Evolutionary conservation across 805 yeast genomes (phyloP), one percentile per base, ranked within the genome.

Genomic region (Pichia manshurica): DNA sequence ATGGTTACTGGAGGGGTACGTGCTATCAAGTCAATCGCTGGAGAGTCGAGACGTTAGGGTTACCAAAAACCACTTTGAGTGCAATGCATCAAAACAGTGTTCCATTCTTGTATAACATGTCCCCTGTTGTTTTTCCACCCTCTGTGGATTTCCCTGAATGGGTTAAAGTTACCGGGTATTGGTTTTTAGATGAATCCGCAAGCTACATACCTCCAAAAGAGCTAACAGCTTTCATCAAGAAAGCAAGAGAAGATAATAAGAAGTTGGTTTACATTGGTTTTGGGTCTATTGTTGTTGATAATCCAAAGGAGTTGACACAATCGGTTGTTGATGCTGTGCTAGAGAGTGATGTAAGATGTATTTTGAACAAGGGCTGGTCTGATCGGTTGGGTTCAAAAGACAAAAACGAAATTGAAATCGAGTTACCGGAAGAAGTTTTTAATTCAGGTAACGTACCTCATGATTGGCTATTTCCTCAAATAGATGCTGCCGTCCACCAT

Each of bases 401-500:
- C 4, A 66, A 63, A 1, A 47, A 48, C 4, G 32, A 49, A 7
- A 47, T 67, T 28, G 78, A 74, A 55, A 55, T 75, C 47, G 71
- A 65, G 22, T 66, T 87, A 13, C 96, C 96, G 1, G 67, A 70
- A 0, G 81, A 80, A 55, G 75, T 91, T 2, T 86, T 68, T 60
- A 80, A 79, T 53, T 69, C 87, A 6, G 93, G 93, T 2, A 61
- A 82, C 9, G 72, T 87, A 13, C 96, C 96, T 0, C 98, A 91
- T 62, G 96, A 89, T 61, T 91, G 98, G 98, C 68, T 91, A 33
- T 91, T 91, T 65, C 84, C 91, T 0, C 80, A 78, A 51, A 71
- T 91, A 39, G 96, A 91, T 66, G 96, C 91, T 0, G 96, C 96
- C 0, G 96, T 91, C 4, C 98, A 91, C 62, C 98, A 91, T 62